Conservation (phyloP, 345 rosid species). For the Carallia brachiata region DNA sequence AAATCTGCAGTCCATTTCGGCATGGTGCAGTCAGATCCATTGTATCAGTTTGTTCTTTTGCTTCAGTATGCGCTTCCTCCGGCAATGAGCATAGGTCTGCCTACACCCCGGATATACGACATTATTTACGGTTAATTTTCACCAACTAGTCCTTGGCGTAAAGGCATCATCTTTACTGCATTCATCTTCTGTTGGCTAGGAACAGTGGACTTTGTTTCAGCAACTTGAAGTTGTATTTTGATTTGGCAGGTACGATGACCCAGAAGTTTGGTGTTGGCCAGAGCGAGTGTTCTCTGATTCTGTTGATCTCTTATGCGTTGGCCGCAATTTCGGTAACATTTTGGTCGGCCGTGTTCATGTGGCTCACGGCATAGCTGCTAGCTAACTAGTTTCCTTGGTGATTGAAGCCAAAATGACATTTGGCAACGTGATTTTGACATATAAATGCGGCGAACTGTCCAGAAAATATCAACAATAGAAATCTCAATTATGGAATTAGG, state of each 20-base stretch:
- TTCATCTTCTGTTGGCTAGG: neutral
- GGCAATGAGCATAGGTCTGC: conserved; percentile 47
- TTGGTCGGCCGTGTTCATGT: conserved; percentile 48
- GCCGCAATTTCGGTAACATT: conserved; percentile 41
- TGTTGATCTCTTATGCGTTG: conserved; percentile 37
- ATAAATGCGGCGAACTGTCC: too few species aligned
- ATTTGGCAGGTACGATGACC: conserved; percentile 39
- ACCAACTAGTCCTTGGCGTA: too few species aligned
- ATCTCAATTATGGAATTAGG: too few species aligned
- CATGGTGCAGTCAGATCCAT: conserved; percentile 32
- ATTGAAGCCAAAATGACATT: too few species aligned
- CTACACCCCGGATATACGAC: neutral
- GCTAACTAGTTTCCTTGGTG: too few species aligned
- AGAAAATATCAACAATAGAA: too few species aligned
- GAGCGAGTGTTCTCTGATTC: conserved; percentile 41
- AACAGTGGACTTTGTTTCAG: neutral
- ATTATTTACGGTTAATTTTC: neutral
- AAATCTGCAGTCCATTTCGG: conserved; percentile 35
- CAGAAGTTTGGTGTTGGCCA: conserved; percentile 40
- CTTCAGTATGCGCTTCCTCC: conserved; percentile 57
- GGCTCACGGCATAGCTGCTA: conserved; percentile 26
- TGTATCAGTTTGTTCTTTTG: conserved; percentile 50
- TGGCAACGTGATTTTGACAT: too few species aligned
- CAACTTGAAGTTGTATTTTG: neutral
- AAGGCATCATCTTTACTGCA: too few species aligned